Base-by-base conservation (phyloP, 2,329 filamentous ascomycete species). In the Colletotrichum phormii region DNA sequence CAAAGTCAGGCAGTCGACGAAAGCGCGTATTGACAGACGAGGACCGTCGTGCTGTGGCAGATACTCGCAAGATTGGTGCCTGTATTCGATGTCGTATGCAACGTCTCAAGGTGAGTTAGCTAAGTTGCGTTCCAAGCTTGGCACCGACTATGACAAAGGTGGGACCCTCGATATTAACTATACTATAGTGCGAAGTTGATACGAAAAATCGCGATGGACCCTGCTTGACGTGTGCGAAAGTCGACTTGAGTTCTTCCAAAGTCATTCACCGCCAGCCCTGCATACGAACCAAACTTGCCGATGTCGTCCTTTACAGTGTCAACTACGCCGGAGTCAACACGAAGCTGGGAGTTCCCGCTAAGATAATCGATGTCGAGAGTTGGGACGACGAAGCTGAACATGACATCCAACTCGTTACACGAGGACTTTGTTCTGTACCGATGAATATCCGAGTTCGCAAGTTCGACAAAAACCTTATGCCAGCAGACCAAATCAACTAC, bases 181-280 rank as follows among this genome's bases (percentile, higher is more conserved):
- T 18, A 3, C 15, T 13, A 26, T 33, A 87, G 85, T 88, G 86
- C 74, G 61, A 75, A 3, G 77, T 79, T 24, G 80, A 86, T 66
- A 70, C 74, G 11, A 69, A 75, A 11, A 75, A 82, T 58, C 75
- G 80, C 15, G 54, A 80, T 22, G 79, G 78, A 15, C 77, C 79
- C 5, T 89, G 87, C 76, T 11, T 79, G 2, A 82, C 82, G 2
- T 89, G 87, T 73, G 72, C 77, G 7, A 76, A 75, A 1, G 80
- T 86, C 3, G 78, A 80, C 12, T 78, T 76, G 33, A 80, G 80
- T 0, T 87, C 86, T 0, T 84, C 83, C 51, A 89, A 86, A 74
- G 84, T 85, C 2, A 83, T 88, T 5, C 86, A 88, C 66, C 79
- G 80, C 29, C 76, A 85, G 5, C 81, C 82, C 0, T 89, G 87